Conservation (phyloP, 2,329 filamentous ascomycete genomes). For the Aspergillus bombycis region DNA sequence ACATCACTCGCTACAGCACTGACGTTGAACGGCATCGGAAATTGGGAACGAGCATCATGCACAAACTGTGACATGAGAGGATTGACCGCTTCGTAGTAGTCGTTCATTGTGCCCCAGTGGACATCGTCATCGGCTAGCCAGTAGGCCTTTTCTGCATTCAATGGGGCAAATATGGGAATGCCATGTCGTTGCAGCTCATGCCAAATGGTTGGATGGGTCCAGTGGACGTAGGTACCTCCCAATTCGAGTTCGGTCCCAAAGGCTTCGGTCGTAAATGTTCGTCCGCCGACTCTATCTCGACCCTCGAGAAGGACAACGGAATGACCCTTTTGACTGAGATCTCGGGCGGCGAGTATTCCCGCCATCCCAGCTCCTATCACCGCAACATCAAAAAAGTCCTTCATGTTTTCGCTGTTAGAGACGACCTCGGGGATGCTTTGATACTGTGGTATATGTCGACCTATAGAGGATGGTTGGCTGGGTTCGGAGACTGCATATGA, state of each 20-base stretch:
- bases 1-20: not conserved
- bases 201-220: slow-evolving; percentile 1
- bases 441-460: no score
- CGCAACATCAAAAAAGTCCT: not conserved
- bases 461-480: no score
- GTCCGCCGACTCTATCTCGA: not conserved
- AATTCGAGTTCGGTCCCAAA: not conserved
- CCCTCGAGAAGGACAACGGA: slow-evolving; percentile 1
- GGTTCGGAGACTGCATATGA: no score
- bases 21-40: not conserved
- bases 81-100: not conserved
- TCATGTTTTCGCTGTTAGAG: not conserved
- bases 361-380: not conserved
- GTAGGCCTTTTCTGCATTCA: not conserved
- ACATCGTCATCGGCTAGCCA: not conserved
- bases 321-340: slow-evolving; percentile 1
- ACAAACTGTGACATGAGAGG: not conserved
- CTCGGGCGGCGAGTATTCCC: not conserved
- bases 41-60: not conserved
- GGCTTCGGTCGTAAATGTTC: not conserved
- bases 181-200: not conserved
- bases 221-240: slow-evolving; percentile 2
- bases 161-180: not conserved
- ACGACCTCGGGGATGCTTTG: no score
- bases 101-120: not conserved